Base-by-base conservation (phyloP, 495 filamentous ascomycete species). In the Talaromyces wortmannii region DNA sequence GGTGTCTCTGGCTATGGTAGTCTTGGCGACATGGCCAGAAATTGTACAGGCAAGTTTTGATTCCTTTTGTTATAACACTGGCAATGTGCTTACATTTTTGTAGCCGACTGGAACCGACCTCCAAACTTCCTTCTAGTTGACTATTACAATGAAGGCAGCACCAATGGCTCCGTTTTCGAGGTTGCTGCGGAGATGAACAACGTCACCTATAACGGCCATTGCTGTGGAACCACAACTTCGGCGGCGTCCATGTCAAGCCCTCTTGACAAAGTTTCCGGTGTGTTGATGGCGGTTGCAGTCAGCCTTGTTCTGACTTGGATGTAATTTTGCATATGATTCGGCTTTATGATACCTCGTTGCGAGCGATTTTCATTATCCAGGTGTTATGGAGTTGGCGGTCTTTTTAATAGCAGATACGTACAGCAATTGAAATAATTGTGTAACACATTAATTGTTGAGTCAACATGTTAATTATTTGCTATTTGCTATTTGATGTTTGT, bases 51-150 rank as follows among this genome's bases (percentile, higher is more conserved):
- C 85, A 70, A 69, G 80, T 64, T 30, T 11, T 46, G 45, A 18
- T n/a, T 45, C 53, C 30, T 23, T 15, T 46, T 52, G 4, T 33
- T 2, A 45, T 45, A 29, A 47, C 53, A 40, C 13, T 40, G 13
- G 7, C 65, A 59, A 65, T 53, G 36, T 59, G 17, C 23, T 23
- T 23, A 23, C 23, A 23, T 18, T 44, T 12, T 30, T 43, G 16
- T 50, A 73, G 74, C 55, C 0, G 70, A 71, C 18, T 95, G 89
- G 88, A 75, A 75, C 17, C 80, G 86, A 36, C 77, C 87, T 2
- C 92, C 92, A 0, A 96, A 89, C 64, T 88, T 95, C 61, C 77
- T 97, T 7, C 81, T 96, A 29, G 90, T 96, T 5, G 92, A 97
- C 65, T 95, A 89, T 65, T 95, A 92, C 70, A 87, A 95, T 61